Percentiles rank a stretch among this genome's conserved stretches.
Conservation (phyloP, 192 early-diverging fungal species). For the Spizellomyces punctatus region DNA sequence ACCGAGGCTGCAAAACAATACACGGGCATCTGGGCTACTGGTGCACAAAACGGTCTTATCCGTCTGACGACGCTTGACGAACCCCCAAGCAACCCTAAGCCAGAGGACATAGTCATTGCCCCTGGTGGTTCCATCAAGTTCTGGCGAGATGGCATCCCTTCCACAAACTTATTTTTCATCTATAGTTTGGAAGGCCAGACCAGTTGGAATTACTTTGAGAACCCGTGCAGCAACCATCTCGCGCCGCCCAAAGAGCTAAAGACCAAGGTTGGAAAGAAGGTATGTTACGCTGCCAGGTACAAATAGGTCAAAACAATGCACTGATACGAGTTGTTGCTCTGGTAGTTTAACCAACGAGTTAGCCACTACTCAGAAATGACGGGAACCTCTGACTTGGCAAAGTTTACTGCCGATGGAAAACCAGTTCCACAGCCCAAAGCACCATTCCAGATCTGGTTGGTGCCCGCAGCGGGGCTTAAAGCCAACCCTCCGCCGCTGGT, state of each 20-base stretch:
- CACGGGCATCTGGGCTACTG: conserved; percentile 22
- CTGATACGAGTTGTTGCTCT: background rate
- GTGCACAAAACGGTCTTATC: conserved; percentile 14
- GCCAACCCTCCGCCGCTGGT: conserved; percentile 12
- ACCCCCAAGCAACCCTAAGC: conserved; percentile 17
- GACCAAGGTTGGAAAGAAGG: conserved; percentile 11
- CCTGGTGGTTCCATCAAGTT: conserved; percentile 20
- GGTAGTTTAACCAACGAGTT: conserved; percentile 13
- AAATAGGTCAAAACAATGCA: background rate
- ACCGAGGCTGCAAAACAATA: background rate
- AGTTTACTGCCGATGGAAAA: background rate
- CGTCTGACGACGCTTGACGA: conserved; percentile 23
- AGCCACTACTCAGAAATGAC: conserved; percentile 19
- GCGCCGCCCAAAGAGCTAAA: conserved; percentile 2
- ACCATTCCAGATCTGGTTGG: conserved; percentile 17
- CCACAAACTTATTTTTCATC: conserved; percentile 23
- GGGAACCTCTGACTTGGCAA: conserved; percentile 5
- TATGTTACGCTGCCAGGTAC: background rate
- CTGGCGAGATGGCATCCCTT: conserved; percentile 5
- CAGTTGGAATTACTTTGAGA: conserved; percentile 17
- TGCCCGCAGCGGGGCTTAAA: background rate
- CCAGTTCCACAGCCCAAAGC: background rate
- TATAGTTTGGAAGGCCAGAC: conserved; percentile 16
- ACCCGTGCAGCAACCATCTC: conserved; percentile 17
- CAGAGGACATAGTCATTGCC: conserved; percentile 11